These are phyloP conservation scores for Trichoderma koningii DNA, from an alignment of 2,329 filamentous ascomycete species.

Conservation along the genomic window DNA sequence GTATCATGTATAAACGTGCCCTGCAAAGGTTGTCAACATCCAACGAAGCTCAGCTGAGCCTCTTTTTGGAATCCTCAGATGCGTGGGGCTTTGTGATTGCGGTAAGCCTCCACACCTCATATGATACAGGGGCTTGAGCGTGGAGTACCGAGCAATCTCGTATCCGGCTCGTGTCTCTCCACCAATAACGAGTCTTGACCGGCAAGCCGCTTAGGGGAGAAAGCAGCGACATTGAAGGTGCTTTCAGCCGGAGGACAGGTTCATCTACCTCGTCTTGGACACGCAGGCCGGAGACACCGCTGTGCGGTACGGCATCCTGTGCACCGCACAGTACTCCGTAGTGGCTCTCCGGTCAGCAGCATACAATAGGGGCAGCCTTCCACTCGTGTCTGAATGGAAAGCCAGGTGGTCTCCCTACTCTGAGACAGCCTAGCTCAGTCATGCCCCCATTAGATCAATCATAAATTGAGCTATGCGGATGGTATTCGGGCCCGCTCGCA, in stretches of 20 bases:
- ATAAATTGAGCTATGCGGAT: background rate
- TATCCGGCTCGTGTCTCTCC: conserved; percentile 14
- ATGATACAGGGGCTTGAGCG: conserved; percentile 15
- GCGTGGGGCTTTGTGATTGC: background rate
- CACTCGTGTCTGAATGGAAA: background rate
- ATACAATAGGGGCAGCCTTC: background rate
- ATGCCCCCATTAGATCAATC: background rate
- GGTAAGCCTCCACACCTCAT: conserved; percentile 1
- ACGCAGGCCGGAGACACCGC: too few relatives aligned
- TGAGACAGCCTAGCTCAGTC: background rate
- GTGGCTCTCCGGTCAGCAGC: background rate
- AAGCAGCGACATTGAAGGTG: background rate
- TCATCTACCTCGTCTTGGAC: too few relatives aligned
- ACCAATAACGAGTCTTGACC: background rate
- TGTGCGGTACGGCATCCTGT: too few relatives aligned
- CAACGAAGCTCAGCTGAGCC: background rate
- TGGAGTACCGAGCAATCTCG: conserved; percentile 10
- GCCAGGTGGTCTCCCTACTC: background rate
- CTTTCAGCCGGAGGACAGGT: too few relatives aligned
- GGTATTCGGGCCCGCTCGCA: background rate
- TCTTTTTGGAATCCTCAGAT: conserved; percentile 1
- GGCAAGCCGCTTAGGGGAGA: background rate
- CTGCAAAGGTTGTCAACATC: too few relatives aligned
- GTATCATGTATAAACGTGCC: background rate
- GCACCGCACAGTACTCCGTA: background rate